These are phyloP conservation scores for Cyanophora paradoxa DNA, from an alignment of 78 protist genomes.

Conservation along the genomic window DNA sequence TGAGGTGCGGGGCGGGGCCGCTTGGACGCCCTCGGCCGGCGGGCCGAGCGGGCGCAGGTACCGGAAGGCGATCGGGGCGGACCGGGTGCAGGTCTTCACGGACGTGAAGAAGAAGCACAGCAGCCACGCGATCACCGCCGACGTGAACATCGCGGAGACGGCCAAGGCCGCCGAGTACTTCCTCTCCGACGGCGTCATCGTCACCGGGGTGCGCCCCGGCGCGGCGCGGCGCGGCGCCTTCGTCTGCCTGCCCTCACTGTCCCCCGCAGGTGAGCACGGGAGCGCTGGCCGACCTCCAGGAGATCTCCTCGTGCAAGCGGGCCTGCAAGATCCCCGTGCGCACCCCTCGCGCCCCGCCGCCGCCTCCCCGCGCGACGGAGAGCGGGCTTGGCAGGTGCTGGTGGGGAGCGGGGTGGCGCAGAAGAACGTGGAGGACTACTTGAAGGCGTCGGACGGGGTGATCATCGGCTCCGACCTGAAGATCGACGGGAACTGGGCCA, in stretches of 20 bases:
- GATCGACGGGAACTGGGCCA: constrained; percentile 16
- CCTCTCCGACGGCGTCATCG: constrained; percentile 27
- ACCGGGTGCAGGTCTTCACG: not conserved
- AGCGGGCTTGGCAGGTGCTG: not conserved
- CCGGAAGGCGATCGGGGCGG: constrained; percentile 24
- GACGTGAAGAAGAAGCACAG: constrained; percentile 37
- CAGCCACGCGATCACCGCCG: constrained; percentile 20
- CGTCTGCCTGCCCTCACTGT: not conserved
- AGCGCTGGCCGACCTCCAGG: not conserved
- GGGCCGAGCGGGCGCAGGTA: too few species aligned
- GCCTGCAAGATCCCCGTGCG: not conserved
- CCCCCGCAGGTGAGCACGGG: not conserved
- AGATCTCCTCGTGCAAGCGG: not conserved
- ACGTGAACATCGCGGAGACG: constrained; percentile 15
- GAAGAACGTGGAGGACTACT: not conserved
- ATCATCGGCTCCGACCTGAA: constrained; percentile 27
- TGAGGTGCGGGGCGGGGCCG: too few species aligned
- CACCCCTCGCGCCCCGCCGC: not conserved
- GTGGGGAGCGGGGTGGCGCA: constrained; percentile 13
- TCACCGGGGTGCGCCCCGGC: constrained; percentile 30
- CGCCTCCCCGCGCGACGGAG: not conserved
- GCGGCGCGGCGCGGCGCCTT: not conserved
- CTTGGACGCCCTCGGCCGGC: too few species aligned
- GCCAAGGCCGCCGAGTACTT: constrained; percentile 29
- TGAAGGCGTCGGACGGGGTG: constrained; percentile 6